Evolutionary conservation across 1,139 yeast species (phyloP).

Genomic region (Diutina sp.): DNA sequence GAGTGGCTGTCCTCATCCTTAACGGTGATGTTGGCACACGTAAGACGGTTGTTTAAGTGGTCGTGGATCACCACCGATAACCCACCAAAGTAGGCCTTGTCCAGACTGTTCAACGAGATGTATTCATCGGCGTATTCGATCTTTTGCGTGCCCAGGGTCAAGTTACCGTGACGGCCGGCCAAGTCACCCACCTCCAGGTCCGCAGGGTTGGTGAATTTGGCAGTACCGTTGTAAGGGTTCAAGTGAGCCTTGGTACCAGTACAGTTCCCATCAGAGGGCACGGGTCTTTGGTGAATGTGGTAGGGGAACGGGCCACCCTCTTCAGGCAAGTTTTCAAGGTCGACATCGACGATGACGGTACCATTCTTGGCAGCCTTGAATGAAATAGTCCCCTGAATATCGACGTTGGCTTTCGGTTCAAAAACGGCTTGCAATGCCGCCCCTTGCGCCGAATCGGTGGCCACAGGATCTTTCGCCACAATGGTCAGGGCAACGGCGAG

Average conservation of each 20-base stretch:
- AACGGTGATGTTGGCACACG: slow-evolving; percentile 27
- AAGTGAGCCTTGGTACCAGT: slow-evolving; percentile 24
- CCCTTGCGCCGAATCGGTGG: slow-evolving; percentile 15
- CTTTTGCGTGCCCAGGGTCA: slow-evolving; percentile 14
- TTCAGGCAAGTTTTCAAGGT: slow-evolving; percentile 20
- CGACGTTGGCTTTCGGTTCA: slow-evolving; percentile 9
- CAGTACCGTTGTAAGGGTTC: slow-evolving; percentile 25
- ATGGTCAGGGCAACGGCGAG: slow-evolving; percentile 5
- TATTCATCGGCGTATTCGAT: slow-evolving; percentile 21
- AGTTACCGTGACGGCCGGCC: slow-evolving; percentile 27
- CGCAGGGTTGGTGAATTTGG: slow-evolving; percentile 12
- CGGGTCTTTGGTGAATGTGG: slow-evolving; percentile 27
- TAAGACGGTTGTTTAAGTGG: slow-evolving; percentile 19
- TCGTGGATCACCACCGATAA: slow-evolving; percentile 27
- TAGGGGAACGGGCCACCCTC: slow-evolving; percentile 29
- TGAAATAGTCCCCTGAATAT: slow-evolving; percentile 19
- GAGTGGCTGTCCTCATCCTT: slow-evolving; percentile 4
- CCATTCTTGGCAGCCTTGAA: slow-evolving; percentile 22
- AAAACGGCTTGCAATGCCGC: slow-evolving; percentile 16
- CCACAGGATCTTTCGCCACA: slow-evolving; percentile 14
- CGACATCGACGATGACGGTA: slow-evolving; percentile 18
- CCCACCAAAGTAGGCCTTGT: slow-evolving; percentile 23
- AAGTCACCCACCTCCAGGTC: slow-evolving; percentile 27
- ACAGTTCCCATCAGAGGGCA: slow-evolving; percentile 28
- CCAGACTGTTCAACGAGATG: slow-evolving; percentile 23